Evolutionary conservation across 768 basidiomycete species (phyloP), one percentile per base, ranked within the genome.

Genomic region (Hypsizygus marmoreus): DNA sequence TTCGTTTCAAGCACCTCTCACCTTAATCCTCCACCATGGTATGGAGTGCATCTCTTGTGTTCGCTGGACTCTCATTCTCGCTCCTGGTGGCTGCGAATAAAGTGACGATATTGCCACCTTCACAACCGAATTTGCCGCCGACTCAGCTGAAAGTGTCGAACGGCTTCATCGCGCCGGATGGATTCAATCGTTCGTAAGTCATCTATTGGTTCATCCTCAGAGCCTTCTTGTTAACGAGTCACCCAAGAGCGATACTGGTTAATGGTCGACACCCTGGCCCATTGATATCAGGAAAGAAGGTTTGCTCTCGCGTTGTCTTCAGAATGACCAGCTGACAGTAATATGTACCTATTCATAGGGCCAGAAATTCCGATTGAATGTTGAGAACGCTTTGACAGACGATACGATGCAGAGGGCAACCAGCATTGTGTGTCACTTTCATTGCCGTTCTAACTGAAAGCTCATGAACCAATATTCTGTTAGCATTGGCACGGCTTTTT

Each of bases 291-390:
- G 69, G 65, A 2, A 64, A 64, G 36, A 73, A 71, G 58, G 70
- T 66, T 24, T 1, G 37, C 29, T 16, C 11, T 5, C 22, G 6
- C 16, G 33, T 11, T 25, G 2, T 41, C 9, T 19, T 26, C 4
- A 14, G 12, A 17, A 25, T 3, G 13, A 29, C 6, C 12, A 14
- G 5, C 9, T 38, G 26, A 22, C 8, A n/a, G n/a, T 33, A 12
- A 6, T 2, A 14, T 46, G 30, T 13, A 2, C 17, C 6, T 19
- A 39, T 26, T 33, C 20, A 28, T 17, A 74, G 69, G 73, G 74
- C 13, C 59, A 67, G 34, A 61, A 52, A 19, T 68, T 78, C 51
- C 53, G 61, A n/a, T 58, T 78, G 40, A 73, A 74, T 47, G 72
- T 76, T 13, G 55, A 56, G 33, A 69, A 77, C 47, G 25, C 61